Evolutionary conservation across 2,329 filamentous ascomycete genomes (phyloP).

Genomic region (Verruconis gallopava): DNA sequence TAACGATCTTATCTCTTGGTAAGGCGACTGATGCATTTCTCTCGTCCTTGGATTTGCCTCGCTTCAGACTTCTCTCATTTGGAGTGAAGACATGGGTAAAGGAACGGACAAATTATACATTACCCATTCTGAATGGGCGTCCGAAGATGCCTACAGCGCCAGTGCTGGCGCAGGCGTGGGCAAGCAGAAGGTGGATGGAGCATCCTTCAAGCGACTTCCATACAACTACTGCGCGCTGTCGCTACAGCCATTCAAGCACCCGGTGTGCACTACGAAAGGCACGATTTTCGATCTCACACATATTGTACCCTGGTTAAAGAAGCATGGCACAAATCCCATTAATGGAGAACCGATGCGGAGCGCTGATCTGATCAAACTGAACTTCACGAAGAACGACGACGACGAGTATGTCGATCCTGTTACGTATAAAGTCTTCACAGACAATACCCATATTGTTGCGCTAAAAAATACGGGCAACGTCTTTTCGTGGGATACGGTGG

Average conservation of each 20-base stretch:
- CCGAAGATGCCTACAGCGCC: constrained; percentile 74
- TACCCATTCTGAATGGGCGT: constrained; percentile 96
- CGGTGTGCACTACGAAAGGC: constrained; percentile 77
- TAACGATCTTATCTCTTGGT: background rate
- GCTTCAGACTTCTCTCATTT: too few species aligned
- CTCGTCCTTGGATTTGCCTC: too few species aligned
- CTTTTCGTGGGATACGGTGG: constrained; percentile 90
- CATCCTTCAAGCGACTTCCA: constrained; percentile 73
- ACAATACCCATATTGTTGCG: constrained; percentile 94
- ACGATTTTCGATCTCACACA: constrained; percentile 93
- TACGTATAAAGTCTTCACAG: constrained; percentile 93
- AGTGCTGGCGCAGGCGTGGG: constrained; percentile 55
- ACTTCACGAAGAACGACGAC: constrained; percentile 84
- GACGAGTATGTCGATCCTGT: constrained; percentile 91
- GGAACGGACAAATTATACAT: constrained; percentile 44
- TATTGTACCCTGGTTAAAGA: constrained; percentile 87
- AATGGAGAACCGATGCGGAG: constrained; percentile 66
- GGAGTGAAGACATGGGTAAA: constrained; percentile 6
- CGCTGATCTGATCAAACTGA: constrained; percentile 76
- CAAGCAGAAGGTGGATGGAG: constrained; percentile 41
- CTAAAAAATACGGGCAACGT: constrained; percentile 82
- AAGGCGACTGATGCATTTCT: too few species aligned
- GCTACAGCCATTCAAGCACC: constrained; percentile 87
- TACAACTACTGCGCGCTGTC: constrained; percentile 98
- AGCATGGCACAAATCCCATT: constrained; percentile 84